Conservation (phyloP, 73 alveolate genomes). For the Uronychia binucleata region DNA sequence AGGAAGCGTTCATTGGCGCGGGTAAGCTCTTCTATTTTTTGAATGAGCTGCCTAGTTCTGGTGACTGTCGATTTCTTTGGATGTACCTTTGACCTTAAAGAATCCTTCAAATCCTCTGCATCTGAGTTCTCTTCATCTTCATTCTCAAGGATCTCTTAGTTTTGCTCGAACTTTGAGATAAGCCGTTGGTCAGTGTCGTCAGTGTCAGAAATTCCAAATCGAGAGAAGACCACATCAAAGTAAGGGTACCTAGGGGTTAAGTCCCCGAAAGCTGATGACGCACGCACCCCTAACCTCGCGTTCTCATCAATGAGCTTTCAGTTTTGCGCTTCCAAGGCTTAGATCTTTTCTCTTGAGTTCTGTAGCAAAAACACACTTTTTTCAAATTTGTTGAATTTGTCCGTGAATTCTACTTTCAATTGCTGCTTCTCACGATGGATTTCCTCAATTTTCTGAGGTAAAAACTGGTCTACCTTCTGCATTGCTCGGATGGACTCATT, state of each 20-base stretch:
- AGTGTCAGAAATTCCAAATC: neutral
- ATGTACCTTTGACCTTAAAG: too few relatives aligned
- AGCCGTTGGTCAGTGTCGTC: too few relatives aligned
- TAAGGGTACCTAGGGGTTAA: neutral
- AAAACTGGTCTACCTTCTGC: neutral
- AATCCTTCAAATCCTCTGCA: too few relatives aligned
- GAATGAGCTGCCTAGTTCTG: too few relatives aligned
- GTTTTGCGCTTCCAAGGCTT: neutral
- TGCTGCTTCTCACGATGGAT: neutral
- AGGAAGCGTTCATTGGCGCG: too few relatives aligned
- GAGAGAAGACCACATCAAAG: neutral
- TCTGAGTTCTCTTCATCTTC: too few relatives aligned
- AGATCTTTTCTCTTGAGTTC: neutral
- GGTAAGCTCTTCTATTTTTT: too few relatives aligned
- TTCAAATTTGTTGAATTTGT: neutral
- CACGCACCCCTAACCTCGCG: neutral
- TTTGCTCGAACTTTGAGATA: too few relatives aligned
- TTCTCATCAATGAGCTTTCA: neutral
- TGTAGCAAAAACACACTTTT: neutral
- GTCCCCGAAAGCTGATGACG: neutral
- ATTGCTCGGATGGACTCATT: neutral
- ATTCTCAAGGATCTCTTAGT: too few relatives aligned
- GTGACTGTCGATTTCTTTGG: too few relatives aligned
- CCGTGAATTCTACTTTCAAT: neutral
- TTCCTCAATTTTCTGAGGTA: neutral